Evolutionary conservation across 2,329 filamentous ascomycete genomes (phyloP).

Genomic region (Penicillium occitanis): DNA sequence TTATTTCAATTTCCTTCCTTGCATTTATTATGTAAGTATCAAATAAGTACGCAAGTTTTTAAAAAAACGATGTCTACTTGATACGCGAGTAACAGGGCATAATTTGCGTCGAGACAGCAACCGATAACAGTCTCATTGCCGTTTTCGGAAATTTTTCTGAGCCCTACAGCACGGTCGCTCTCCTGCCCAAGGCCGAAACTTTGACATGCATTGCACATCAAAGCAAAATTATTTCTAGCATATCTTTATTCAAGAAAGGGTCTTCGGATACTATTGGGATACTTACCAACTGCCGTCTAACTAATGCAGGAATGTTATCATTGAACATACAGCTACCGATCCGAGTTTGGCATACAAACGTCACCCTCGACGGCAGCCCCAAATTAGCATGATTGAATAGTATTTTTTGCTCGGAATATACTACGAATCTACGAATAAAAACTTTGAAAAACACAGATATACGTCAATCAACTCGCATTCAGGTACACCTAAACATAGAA

Average conservation of each 20-base stretch:
- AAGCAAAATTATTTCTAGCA: no score
- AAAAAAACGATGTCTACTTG: neutral
- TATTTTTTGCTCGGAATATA: neutral
- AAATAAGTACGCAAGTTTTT: neutral
- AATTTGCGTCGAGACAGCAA: neutral
- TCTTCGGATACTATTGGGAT: neutral
- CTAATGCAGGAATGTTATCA: neutral
- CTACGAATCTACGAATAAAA: neutral
- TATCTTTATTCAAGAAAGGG: neutral
- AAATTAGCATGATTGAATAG: neutral
- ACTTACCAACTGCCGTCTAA: neutral
- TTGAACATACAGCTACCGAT: neutral
- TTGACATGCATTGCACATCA: neutral
- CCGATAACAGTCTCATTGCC: slow-evolving; percentile 3
- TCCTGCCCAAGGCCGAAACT: neutral
- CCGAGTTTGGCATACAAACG: neutral
- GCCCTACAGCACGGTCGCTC: neutral
- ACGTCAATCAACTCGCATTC: neutral
- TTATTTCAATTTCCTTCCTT: neutral
- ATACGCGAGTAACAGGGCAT: neutral
- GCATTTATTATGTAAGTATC: neutral
- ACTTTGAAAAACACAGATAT: neutral
- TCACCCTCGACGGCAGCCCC: neutral
- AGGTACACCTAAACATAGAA: slow-evolving; percentile 10
- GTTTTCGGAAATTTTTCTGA: slow-evolving; percentile 8